Base-by-base conservation (phyloP, 148 eudicot species). In the Vaccinium myrtillus region DNA sequence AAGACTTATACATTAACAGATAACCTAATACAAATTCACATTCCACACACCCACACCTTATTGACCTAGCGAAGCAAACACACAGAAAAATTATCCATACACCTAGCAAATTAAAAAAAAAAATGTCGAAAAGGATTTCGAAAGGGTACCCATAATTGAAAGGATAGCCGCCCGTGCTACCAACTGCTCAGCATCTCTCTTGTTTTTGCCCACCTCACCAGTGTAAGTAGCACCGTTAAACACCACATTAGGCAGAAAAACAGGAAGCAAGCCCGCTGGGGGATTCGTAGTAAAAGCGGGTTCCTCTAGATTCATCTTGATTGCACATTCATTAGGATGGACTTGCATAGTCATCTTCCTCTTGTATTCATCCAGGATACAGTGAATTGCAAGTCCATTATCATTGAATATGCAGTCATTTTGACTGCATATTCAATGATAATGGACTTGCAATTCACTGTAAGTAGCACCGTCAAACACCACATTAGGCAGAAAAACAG, bases 141-240 rank as follows among this genome's bases (percentile, higher is more conserved):
- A 82, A 61, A n/a, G 25, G 32, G 56, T 91, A 94, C 98, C 94
- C 76, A 95, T 46, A 85, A 91, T 67, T 36, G 93, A 94, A 3
- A 89, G 36, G 51, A 91, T 90, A 83, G 39, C 92, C 82, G 86
- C 88, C 80, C 90, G 88, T 61, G 94, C 94, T 49, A 87, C 93
- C 84, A 87, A 70, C 84, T 89, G 90, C 81, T 92, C 93, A 21
- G 93, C 93, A 46, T 91, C 94, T 87, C 87, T 95, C 84, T 94
- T 94, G 88, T n/a, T 93, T 74, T 75, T 86, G 59, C 87, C 89
- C 25, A 82, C 81, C 25, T 82, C 89, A 77, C 97, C 95, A 51
- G 86, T 80, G 84, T 87, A 94, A 9, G 86, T 86, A 70, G 71
- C 89, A 14, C 92, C 94, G 43, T 90, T 83, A 70, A 95, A 90